These are phyloP conservation scores for Elymus sibiricus DNA, from an alignment of 176 grass and related monocot genomes.

Conservation along the genomic window DNA sequence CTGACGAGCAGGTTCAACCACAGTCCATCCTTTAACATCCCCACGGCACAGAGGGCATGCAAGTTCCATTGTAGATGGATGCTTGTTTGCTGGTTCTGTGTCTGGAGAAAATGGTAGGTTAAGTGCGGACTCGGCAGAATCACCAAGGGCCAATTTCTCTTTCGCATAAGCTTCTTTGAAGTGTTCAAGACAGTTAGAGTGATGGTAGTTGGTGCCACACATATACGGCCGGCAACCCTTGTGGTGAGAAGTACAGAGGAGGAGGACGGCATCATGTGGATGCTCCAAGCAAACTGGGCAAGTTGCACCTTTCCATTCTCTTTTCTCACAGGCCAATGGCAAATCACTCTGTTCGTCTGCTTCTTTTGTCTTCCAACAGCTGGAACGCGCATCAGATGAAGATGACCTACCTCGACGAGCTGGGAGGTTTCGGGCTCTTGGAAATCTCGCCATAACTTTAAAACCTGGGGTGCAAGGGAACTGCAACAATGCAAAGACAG, in stretches of 20 bases:
- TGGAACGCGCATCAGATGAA: constrained; percentile 36
- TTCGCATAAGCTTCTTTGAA: constrained; percentile 76
- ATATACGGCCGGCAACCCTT: constrained; percentile 95
- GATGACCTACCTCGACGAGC: constrained; percentile 37
- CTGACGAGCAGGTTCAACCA: constrained; percentile 70
- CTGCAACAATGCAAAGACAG: constrained; percentile 9
- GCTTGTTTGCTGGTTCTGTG: constrained; percentile 24
- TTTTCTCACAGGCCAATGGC: constrained; percentile 51
- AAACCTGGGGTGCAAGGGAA: constrained; percentile 11
- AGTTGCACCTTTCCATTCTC: constrained; percentile 76
- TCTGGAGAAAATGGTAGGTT: constrained; percentile 17
- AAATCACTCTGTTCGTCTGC: constrained; percentile 34
- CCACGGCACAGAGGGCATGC: constrained; percentile 86
- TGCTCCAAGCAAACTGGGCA: constrained; percentile 92
- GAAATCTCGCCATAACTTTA: constrained; percentile 55
- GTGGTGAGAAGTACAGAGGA: constrained; percentile 88
- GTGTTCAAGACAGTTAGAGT: constrained; percentile 90
- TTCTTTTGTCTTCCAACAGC: constrained; percentile 29
- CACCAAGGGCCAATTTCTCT: constrained; percentile 35
- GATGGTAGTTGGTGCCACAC: constrained; percentile 80
- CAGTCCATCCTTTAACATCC: constrained; percentile 90
- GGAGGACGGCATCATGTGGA: constrained; percentile 96
- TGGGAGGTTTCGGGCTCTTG: constrained; percentile 32
- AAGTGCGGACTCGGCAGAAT: constrained; percentile 11
- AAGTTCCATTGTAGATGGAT: constrained; percentile 54